Percentiles rank a stretch among this genome's conserved stretches.
Evolutionary conservation across 768 basidiomycete species (phyloP).

Genomic region (Russula sp.): DNA sequence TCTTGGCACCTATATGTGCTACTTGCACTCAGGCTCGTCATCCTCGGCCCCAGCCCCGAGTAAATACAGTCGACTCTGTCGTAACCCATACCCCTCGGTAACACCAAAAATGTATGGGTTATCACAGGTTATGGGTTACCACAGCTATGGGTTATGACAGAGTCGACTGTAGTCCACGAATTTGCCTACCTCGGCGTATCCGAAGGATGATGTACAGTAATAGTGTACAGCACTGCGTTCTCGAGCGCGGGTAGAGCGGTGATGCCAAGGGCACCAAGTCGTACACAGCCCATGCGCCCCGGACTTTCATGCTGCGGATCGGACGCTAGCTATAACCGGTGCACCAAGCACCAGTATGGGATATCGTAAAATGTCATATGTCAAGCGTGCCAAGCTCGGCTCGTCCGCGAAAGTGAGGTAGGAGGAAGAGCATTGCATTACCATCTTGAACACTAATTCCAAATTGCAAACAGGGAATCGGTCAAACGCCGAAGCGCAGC

Average conservation of each 20-base stretch:
- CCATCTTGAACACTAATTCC: too few species aligned
- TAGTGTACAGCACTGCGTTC: too few species aligned
- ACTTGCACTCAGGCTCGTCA: not conserved
- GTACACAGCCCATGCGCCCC: slow-evolving; percentile 31
- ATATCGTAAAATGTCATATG: slow-evolving; percentile 27
- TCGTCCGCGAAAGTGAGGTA: slow-evolving; percentile 28
- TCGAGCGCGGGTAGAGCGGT: slow-evolving; percentile 10
- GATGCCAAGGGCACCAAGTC: slow-evolving; percentile 29
- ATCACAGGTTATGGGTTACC: too few species aligned
- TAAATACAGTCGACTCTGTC: too few species aligned
- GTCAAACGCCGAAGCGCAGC: slow-evolving; percentile 33
- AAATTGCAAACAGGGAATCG: not conserved
- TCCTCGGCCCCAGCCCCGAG: slow-evolving; percentile 23
- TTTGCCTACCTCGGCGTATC: slow-evolving; percentile 35
- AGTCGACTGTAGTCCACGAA: slow-evolving; percentile 40
- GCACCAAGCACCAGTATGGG: slow-evolving; percentile 21
- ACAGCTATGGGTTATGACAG: too few species aligned
- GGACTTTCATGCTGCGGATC: slow-evolving; percentile 29
- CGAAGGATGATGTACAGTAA: slow-evolving; percentile 27
- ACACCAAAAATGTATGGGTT: too few species aligned
- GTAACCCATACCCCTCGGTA: too few species aligned
- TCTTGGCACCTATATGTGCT: not conserved
- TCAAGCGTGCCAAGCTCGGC: slow-evolving; percentile 35
- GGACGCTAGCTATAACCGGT: slow-evolving; percentile 19
- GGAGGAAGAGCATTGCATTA: not conserved